Evolutionary conservation across 2,329 filamentous ascomycete species (phyloP).

Genomic region (Chlorencoelia australis): DNA sequence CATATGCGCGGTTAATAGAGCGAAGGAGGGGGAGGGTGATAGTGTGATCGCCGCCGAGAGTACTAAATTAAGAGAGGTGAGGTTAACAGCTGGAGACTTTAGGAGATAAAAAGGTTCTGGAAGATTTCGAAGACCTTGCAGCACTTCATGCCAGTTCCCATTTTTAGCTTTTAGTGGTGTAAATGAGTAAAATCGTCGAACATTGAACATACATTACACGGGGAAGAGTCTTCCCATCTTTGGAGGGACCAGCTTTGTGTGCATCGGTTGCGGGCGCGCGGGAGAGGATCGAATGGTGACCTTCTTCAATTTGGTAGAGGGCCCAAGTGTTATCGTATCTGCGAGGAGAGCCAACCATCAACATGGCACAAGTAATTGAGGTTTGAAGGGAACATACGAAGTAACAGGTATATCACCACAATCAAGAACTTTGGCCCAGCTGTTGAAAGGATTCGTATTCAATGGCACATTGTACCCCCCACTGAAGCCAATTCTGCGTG

Average conservation of each 20-base stretch:
- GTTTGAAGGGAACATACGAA: constrained; percentile 43
- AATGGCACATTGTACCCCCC: constrained; percentile 82
- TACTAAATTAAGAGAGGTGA: no score
- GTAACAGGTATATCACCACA: constrained; percentile 81
- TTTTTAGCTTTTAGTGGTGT: no score
- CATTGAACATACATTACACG: no score
- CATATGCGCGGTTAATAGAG: constrained; percentile 51
- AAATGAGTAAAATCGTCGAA: no score
- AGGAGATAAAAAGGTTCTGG: no score
- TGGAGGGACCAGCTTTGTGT: constrained; percentile 55
- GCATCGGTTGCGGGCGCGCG: constrained; percentile 61
- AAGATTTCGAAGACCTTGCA: no score
- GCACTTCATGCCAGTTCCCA: no score
- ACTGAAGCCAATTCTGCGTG: constrained; percentile 39
- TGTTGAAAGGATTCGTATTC: constrained; percentile 69
- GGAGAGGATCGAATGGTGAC: constrained; percentile 66
- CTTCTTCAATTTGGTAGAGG: constrained; percentile 76
- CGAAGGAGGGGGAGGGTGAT: constrained; percentile 50
- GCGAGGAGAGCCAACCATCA: not conserved
- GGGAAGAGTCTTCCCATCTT: constrained; percentile 65
- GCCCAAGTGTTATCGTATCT: constrained; percentile 78
- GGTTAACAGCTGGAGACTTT: no score
- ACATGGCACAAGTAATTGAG: not conserved
- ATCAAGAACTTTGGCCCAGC: constrained; percentile 70
- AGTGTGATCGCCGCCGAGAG: constrained; percentile 56